phyloP scores from a whole-genome alignment of 805 yeast genomes.

The Candida manassasensis region DNA sequence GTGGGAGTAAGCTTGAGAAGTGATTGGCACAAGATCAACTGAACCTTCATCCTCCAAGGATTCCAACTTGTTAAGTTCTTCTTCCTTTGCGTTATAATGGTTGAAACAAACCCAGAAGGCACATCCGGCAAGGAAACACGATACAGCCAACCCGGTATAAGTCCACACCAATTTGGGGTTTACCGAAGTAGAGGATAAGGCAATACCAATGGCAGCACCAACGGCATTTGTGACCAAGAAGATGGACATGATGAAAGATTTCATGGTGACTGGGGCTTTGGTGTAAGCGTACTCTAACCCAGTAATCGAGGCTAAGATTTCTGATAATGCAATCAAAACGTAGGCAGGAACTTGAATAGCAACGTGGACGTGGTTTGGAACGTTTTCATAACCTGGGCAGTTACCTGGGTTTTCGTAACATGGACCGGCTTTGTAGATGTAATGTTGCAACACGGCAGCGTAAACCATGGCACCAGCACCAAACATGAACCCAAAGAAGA shows the following conservation, averaged over 20 bases:
- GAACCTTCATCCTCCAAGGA: constrained; percentile 15
- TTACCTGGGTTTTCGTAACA: constrained; percentile 60
- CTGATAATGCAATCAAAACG: constrained; percentile 67
- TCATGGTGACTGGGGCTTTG: constrained; percentile 70
- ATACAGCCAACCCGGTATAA: constrained; percentile 57
- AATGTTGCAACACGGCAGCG: constrained; percentile 71
- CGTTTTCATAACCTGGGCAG: constrained; percentile 40
- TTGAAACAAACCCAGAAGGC: constrained; percentile 58
- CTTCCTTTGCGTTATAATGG: constrained; percentile 52
- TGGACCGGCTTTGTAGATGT: constrained; percentile 67
- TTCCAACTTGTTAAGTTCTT: constrained; percentile 52
- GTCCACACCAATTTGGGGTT: constrained; percentile 72
- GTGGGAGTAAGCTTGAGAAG: constrained; percentile 12
- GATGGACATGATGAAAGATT: constrained; percentile 58
- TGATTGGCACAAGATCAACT: constrained; percentile 16
- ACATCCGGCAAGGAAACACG: constrained; percentile 56
- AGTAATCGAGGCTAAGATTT: constrained; percentile 74
- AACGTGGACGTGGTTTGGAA: constrained; percentile 57
- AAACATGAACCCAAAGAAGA: constrained; percentile 63
- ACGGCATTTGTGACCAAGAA: constrained; percentile 71
- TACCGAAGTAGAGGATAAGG: constrained; percentile 58
- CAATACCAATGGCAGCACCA: constrained; percentile 74
- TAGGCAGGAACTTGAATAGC: constrained; percentile 73
- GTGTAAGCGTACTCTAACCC: constrained; percentile 83
- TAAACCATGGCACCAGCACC: constrained; percentile 65